phyloP scores from a whole-genome alignment of 1,284 basidiomycete genomes.

The Fomitiporia mediterranea region DNA sequence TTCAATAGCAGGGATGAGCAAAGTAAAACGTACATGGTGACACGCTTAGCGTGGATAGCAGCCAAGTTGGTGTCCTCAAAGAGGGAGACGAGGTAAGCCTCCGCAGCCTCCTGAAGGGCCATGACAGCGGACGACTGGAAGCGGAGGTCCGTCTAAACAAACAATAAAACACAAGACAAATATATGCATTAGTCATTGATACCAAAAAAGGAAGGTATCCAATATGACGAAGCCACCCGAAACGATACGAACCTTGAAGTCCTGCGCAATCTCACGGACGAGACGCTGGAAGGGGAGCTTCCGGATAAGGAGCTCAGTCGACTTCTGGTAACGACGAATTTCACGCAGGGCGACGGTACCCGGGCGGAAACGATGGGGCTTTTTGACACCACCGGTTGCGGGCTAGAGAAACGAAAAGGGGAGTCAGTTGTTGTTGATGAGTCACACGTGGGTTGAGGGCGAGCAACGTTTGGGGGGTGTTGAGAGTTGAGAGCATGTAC shows the following conservation, averaged over 20 bases:
- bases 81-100: conserved; percentile 96
- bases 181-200: no score
- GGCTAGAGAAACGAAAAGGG: conserved; percentile 34
- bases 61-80: conserved; percentile 92
- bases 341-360: conserved; percentile 98
- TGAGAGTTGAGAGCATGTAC: conserved; percentile 28
- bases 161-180: conserved; percentile 8
- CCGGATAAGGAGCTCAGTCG: conserved; percentile 91
- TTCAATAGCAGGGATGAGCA: no score
- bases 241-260: conserved; percentile 75
- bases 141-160: conserved; percentile 76
- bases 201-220: conserved; percentile 22
- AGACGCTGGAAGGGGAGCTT: conserved; percentile 96
- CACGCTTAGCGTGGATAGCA: conserved; percentile 92
- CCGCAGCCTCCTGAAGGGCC: conserved; percentile 93
- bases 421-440: conserved; percentile 18
- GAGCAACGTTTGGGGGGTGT: conserved; percentile 24
- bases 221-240: conserved; percentile 22
- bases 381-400: conserved; percentile 95
- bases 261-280: conserved; percentile 95
- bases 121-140: conserved; percentile 97
- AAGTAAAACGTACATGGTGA: conserved; percentile 59
- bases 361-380: conserved; percentile 95
- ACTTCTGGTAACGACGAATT: conserved; percentile 97
- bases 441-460: conserved; percentile 11